Conservation (phyloP, 352 stramenopile genomes). For the Phytophthora sojae region DNA sequence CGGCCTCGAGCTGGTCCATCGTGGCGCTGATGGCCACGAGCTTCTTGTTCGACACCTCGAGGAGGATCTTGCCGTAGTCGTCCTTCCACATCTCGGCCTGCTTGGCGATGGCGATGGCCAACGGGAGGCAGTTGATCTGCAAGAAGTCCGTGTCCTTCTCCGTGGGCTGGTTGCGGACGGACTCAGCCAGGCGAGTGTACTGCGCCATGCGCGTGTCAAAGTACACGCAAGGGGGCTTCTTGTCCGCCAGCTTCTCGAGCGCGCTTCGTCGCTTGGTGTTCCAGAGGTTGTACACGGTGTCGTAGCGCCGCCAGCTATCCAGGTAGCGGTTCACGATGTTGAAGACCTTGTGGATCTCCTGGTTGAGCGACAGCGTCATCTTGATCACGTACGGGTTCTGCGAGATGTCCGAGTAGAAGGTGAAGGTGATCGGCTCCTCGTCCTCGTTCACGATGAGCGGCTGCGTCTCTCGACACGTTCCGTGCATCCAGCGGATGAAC, state of each 20-base stretch:
- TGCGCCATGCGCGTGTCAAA: constrained; percentile 94
- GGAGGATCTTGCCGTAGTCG: constrained; percentile 94
- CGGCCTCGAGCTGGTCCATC: constrained; percentile 81
- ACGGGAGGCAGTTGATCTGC: constrained; percentile 92
- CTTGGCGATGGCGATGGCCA: constrained; percentile 91
- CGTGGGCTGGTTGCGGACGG: constrained; percentile 86
- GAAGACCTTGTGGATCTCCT: constrained; percentile 95
- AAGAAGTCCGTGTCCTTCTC: constrained; percentile 96
- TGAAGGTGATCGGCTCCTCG: constrained; percentile 95
- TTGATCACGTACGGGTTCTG: constrained; percentile 96
- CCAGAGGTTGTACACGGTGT: constrained; percentile 96
- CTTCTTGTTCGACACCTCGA: constrained; percentile 88
- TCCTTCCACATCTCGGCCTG: constrained; percentile 95
- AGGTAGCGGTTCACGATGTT: constrained; percentile 95
- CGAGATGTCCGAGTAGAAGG: constrained; percentile 96
- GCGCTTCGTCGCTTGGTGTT: constrained; percentile 91
- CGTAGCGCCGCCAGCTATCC: constrained; percentile 94
- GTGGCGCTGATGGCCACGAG: constrained; percentile 74
- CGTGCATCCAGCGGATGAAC: constrained; percentile 96
- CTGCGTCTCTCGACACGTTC: constrained; percentile 93
- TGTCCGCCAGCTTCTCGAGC: constrained; percentile 93
- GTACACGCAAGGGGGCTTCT: constrained; percentile 93
- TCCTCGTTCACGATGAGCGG: constrained; percentile 92
- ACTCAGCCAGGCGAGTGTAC: constrained; percentile 91
- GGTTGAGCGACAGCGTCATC: constrained; percentile 94